Evolutionary conservation across 352 stramenopile genomes (phyloP), one percentile per base, ranked within the genome.

Genomic region (Saprolegnia parasitica): DNA sequence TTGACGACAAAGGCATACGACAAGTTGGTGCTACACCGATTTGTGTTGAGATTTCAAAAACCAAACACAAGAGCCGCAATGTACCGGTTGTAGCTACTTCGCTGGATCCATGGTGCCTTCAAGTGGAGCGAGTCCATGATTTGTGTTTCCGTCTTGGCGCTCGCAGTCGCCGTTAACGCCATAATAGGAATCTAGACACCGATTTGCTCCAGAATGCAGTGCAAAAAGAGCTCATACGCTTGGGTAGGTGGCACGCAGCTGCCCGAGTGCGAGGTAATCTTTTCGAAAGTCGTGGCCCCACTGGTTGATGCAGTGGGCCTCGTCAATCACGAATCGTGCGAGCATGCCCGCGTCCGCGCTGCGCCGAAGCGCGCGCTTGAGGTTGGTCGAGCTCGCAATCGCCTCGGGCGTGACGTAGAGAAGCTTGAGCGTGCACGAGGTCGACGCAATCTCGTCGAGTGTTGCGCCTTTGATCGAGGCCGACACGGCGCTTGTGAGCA

Each of bases 211-310:
- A 16, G 37, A 6, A 20, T 39, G 58, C 21, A 26, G 63, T 18
- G 6, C n/a, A 35, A 2, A 35, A 6, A 35, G 29, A 35, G 29
- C 2, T 5, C 2, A 42, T 20, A 54, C 58, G 18, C 49, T 71
- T 1, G 77, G 74, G 23, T 84, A 81, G 23, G 35, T 73, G 3
- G 73, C 71, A 55, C 82, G 83, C 78, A 89, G 39, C 23, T 67
- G 71, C 0, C 81, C 78, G 3, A 76, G 54, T 6, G 56, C 63
- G 23, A 73, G 57, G 55, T 79, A 79, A 55, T 79, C 74, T 20
- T 67, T 55, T 13, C 75, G 58, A 67, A 78, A 80, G 66, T 80
- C 74, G 65, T 76, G 72, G 18, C 68, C 72, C 75, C 74, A 77
- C 26, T 68, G 73, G 70, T 45, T 71, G 57, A 77, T 72, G 60